These are phyloP conservation scores for Acer saccharum DNA, from an alignment of 345 rosid genomes.

Conservation along the genomic window DNA sequence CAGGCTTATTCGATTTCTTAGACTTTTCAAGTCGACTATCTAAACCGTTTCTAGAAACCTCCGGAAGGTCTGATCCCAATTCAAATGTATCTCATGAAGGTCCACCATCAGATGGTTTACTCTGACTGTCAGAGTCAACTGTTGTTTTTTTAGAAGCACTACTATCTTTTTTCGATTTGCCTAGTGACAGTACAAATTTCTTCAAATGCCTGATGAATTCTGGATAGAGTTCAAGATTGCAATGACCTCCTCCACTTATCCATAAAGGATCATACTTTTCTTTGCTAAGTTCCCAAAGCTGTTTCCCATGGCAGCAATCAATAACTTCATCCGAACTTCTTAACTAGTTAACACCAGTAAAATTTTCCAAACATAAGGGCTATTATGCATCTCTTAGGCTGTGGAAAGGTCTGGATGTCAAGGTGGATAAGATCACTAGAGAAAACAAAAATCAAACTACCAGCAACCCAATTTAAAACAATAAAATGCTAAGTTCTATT, in stretches of 20 bases:
- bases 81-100: constrained; percentile 72
- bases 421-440: too few species aligned
- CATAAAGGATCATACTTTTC: constrained; percentile 84
- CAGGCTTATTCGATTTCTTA: constrained; percentile 80
- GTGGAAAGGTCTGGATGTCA: too few species aligned
- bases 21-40: constrained; percentile 94
- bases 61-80: constrained; percentile 65
- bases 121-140: constrained; percentile 45
- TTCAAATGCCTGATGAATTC: constrained; percentile 80
- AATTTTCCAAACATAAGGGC: background rate
- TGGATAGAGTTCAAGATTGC: constrained; percentile 88
- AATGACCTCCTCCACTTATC: constrained; percentile 89
- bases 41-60: constrained; percentile 91
- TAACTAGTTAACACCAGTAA: constrained; percentile 14
- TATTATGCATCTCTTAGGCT: background rate
- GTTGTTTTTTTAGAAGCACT: constrained; percentile 40
- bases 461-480: too few species aligned
- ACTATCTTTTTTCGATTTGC: constrained; percentile 52
- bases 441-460: background rate
- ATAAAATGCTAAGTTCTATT: background rate
- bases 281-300: constrained; percentile 83
- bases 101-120: constrained; percentile 55
- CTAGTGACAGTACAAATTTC: constrained; percentile 63
- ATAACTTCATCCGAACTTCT: constrained; percentile 71
- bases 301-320: constrained; percentile 84